Conservation (phyloP, 805 yeast species). For the Myxozyma neotropica region DNA sequence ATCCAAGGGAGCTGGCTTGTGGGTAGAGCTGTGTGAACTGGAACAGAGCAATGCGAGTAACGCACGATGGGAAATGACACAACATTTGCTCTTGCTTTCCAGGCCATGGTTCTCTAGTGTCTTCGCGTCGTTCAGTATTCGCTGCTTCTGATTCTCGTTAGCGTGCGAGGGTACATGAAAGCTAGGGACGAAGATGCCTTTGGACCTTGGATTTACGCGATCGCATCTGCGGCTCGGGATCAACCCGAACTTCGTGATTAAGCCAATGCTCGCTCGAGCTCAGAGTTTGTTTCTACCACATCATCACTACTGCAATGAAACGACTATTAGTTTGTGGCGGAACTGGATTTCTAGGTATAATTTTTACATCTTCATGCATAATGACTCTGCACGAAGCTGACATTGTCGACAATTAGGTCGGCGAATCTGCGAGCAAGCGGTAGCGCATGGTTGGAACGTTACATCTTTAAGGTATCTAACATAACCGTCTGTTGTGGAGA, state of each 20-base stretch:
- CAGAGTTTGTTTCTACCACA: too few species aligned
- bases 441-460: slow-evolving; percentile 31
- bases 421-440: slow-evolving; percentile 28
- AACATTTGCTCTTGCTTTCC: background rate
- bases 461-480: slow-evolving; percentile 26
- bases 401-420: slow-evolving; percentile 8
- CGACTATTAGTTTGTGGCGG: slow-evolving; percentile 27
- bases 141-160: too few species aligned
- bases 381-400: background rate
- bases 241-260: background rate
- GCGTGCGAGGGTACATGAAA: too few species aligned
- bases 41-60: slow-evolving; percentile 23
- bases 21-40: slow-evolving; percentile 1
- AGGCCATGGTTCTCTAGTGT: background rate
- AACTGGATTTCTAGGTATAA: slow-evolving; percentile 25
- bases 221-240: background rate
- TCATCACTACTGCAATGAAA: slow-evolving; percentile 10
- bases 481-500: too few species aligned
- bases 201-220: background rate
- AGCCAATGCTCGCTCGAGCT: too few species aligned
- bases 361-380: too few species aligned
- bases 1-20: slow-evolving; percentile 20
- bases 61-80: slow-evolving; percentile 19
- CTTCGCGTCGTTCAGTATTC: too few species aligned
- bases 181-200: background rate